Evolutionary conservation across 768 basidiomycete species (phyloP).

Genomic region (Hirschioporus abietinus): DNA sequence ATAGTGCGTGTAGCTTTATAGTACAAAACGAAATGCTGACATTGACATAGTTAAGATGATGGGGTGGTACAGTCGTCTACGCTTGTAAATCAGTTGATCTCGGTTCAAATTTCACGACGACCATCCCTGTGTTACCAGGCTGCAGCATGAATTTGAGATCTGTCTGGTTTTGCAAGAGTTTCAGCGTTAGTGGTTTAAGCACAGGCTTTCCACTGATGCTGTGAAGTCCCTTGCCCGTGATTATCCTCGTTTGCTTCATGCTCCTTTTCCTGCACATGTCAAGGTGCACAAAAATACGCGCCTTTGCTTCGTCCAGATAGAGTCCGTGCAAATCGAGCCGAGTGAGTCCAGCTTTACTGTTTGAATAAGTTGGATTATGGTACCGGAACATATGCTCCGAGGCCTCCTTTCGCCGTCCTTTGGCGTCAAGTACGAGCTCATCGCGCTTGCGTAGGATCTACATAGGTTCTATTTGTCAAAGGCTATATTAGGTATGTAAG

Average conservation of each 20-base stretch:
- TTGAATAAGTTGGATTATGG: background rate
- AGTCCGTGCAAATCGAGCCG: background rate
- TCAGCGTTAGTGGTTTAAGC: background rate
- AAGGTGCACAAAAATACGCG: background rate
- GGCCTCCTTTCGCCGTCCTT: background rate
- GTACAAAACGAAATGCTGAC: background rate
- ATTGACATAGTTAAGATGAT: background rate
- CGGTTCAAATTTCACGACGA: background rate
- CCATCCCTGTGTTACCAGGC: background rate
- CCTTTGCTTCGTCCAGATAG: background rate
- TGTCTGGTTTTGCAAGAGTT: background rate
- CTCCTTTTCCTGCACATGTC: background rate
- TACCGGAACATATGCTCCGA: background rate
- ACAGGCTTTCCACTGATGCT: background rate
- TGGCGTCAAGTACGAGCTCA: background rate
- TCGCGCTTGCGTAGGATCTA: background rate
- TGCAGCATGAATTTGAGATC: background rate
- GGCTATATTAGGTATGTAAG: background rate
- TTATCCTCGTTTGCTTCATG: background rate
- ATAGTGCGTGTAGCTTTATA: background rate
- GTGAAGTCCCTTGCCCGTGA: background rate
- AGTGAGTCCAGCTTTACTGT: background rate
- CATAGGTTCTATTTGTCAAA: background rate
- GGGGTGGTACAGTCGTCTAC: background rate
- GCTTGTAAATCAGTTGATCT: background rate